These are phyloP conservation scores for Pichia thaimueangensis DNA, from an alignment of 805 yeast genomes.

Conservation along the genomic window DNA sequence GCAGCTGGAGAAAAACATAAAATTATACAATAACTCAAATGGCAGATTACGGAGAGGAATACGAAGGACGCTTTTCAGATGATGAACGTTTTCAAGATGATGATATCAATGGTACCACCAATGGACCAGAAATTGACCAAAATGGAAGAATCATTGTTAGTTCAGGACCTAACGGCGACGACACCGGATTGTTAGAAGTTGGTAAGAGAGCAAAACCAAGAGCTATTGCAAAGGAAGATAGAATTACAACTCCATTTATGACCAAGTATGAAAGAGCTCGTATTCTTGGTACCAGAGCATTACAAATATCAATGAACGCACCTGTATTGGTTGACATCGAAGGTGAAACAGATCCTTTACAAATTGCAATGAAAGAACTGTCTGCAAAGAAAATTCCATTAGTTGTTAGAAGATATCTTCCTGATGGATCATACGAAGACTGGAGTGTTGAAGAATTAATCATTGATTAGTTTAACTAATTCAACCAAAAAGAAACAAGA, in stretches of 20 bases:
- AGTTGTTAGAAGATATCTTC: constrained; percentile 91
- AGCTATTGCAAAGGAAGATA: constrained; percentile 81
- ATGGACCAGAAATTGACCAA: constrained; percentile 36
- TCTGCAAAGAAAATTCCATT: constrained; percentile 92
- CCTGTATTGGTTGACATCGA: constrained; percentile 97
- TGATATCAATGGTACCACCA: constrained; percentile 11
- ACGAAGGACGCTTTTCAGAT: constrained; percentile 35
- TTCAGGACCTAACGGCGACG: constrained; percentile 22
- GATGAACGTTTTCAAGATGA: constrained; percentile 29
- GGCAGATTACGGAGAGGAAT: constrained; percentile 48
- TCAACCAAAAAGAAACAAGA: too few species aligned
- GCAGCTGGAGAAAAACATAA: too few species aligned
- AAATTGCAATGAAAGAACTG: constrained; percentile 95
- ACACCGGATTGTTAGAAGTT: constrained; percentile 31
- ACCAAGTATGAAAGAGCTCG: constrained; percentile 98
- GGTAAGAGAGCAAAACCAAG: constrained; percentile 35
- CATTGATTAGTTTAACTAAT: constrained; percentile 66
- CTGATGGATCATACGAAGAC: constrained; percentile 95
- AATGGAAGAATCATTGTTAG: constrained; percentile 61
- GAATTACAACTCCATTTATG: constrained; percentile 98
- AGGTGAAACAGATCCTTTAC: constrained; percentile 98
- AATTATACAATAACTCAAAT: too few species aligned
- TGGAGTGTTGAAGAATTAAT: constrained; percentile 99
- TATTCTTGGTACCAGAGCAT: constrained; percentile 93
- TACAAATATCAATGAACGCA: constrained; percentile 96